Conservation (phyloP, 805 yeast genomes). For the Candida rishiriensis region DNA sequence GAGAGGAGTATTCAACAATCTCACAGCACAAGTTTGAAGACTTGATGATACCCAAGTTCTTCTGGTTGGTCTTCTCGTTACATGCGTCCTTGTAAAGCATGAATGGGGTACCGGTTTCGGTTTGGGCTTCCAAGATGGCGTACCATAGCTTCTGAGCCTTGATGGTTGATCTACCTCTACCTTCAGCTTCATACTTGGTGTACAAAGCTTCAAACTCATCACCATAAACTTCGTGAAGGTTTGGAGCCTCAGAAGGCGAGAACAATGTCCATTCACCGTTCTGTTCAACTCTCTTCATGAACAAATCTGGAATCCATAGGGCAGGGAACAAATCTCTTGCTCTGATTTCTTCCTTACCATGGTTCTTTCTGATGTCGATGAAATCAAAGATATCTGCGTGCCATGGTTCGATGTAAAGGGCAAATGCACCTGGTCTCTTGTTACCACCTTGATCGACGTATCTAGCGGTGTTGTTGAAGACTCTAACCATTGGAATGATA, state of each 20-base stretch:
- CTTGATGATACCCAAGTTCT: constrained; percentile 56
- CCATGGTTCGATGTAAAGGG: constrained; percentile 60
- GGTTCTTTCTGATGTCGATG: constrained; percentile 56
- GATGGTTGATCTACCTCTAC: constrained; percentile 44
- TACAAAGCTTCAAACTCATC: constrained; percentile 51
- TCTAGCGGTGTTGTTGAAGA: constrained; percentile 58
- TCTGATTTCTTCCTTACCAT: constrained; percentile 60
- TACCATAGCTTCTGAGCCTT: constrained; percentile 62
- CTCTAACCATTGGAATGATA: constrained; percentile 59
- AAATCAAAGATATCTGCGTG: constrained; percentile 57
- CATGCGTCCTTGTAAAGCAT: constrained; percentile 63
- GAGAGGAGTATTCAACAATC: constrained; percentile 55
- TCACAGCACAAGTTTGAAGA: constrained; percentile 62
- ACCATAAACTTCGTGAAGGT: constrained; percentile 50
- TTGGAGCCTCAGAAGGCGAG: constrained; percentile 57
- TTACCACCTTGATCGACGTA: constrained; percentile 66
- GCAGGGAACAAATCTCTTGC: constrained; percentile 63
- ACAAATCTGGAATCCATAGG: constrained; percentile 58
- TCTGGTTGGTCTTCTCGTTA: constrained; percentile 53
- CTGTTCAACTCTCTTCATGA: constrained; percentile 56
- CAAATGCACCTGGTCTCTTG: constrained; percentile 63
- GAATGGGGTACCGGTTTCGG: constrained; percentile 63
- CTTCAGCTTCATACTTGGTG: constrained; percentile 47
- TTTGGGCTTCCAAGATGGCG: constrained; percentile 55
- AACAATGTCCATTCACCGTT: constrained; percentile 55